Evolutionary conservation across 2,329 filamentous ascomycete species (phyloP), one percentile per base, ranked within the genome.

Genomic region (Aspergillus brunneoviolaceus): DNA sequence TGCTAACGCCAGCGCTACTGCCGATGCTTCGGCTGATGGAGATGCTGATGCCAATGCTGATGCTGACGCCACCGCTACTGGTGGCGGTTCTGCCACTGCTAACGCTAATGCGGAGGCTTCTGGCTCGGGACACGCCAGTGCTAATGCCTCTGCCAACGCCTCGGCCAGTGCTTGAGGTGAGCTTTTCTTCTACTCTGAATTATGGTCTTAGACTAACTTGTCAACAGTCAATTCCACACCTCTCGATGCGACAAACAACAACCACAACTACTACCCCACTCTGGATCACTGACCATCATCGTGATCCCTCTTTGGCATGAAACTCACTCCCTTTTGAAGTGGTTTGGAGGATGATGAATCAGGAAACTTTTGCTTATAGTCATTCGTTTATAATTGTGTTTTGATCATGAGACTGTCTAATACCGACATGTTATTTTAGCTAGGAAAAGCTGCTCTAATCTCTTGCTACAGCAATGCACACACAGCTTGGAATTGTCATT

Each of bases 21-120:
- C 53, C 48, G 19, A 45, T 27, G 53, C 42, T 31, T 48, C 53
- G 33, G 25, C 42, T 55, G 48, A 47, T 49, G 39, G 39, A 33
- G 48, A 47, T 45, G 53, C 42, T 55, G n/a, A 33, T 45, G 53
- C 53, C 53, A 48, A 47, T 47, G 53, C 53, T 55, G 33, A 21
- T 49, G 53, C 53, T 55, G 53, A 45, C 27, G 53, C 42, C 42
- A 31, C 53, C 53, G 25, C 42, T 55, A 49, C 42, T 49, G 39
- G 39, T 49, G 48, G 53, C 42, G 53, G 25, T 55, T 19, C 29
- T 45, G 53, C 53, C 53, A 47, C 53, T 58, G 56, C 56, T 58
- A 53, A 45, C 49, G 56, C 56, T 58, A 35, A 58, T 53, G 56
- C 50, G 56, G 10, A 48, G 35, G 56, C 56, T 58, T 53, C 56